Evolutionary conservation across 2,329 filamentous ascomycete genomes (phyloP).

Genomic region (Venturia carpophila): DNA sequence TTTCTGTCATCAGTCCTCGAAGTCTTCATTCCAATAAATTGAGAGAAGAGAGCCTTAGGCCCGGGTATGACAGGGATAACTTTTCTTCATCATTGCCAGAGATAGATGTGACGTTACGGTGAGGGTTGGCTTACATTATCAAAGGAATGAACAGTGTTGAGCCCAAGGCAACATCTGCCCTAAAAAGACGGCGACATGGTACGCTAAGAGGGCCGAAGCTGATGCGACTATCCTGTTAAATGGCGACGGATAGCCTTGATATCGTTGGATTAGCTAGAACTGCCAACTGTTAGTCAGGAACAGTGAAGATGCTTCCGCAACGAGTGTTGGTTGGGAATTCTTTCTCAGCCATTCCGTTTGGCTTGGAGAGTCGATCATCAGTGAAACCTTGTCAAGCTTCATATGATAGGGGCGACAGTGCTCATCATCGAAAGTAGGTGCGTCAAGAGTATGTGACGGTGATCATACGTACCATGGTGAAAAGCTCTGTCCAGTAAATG

Average conservation of each 20-base stretch:
- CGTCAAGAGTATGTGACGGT: background rate
- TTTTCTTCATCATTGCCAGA: constrained; percentile 7
- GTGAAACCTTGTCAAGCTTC: constrained; percentile 13
- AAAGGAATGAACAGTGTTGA: background rate
- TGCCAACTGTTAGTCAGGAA: background rate
- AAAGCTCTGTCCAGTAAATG: background rate
- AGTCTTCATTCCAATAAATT: too few species aligned
- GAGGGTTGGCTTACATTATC: background rate
- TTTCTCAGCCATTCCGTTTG: constrained; percentile 22
- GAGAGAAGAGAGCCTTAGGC: too few species aligned
- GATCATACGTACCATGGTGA: background rate
- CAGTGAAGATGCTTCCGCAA: background rate
- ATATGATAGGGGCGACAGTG: constrained; percentile 27
- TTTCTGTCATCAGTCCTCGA: too few species aligned
- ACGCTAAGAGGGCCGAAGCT: background rate
- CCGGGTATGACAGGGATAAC: constrained; percentile 5
- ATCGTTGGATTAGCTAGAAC: background rate
- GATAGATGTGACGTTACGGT: background rate
- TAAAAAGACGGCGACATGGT: background rate
- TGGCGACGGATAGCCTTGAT: background rate
- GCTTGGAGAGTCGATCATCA: constrained; percentile 24
- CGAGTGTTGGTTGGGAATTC: background rate
- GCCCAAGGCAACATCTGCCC: too few species aligned
- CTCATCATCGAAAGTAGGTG: constrained; percentile 26
- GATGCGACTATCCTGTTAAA: background rate